Evolutionary conservation across 2,329 filamentous ascomycete species (phyloP).

Genomic region (Diplodia sapinea): DNA sequence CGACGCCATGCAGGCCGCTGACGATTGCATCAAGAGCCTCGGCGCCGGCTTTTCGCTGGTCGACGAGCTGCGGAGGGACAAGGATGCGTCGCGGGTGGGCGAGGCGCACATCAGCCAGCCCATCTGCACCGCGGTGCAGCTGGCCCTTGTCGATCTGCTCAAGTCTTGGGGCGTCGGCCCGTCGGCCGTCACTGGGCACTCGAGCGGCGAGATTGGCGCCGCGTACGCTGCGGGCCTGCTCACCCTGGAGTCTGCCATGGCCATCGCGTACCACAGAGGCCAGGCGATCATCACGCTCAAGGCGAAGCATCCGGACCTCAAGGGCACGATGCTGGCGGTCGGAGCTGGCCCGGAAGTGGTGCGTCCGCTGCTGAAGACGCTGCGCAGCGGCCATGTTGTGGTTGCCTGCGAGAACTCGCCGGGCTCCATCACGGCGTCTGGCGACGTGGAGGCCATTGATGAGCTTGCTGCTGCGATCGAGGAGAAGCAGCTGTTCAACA

Average conservation of each 20-base stretch:
- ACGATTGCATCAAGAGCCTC: slow-evolving; percentile 31
- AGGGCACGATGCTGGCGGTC: slow-evolving; percentile 29
- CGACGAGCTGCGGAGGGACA: slow-evolving; percentile 38
- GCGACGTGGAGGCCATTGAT: slow-evolving; percentile 47
- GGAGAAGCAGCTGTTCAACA: slow-evolving; percentile 47
- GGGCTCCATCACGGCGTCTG: slow-evolving; percentile 53
- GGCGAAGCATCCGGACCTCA: slow-evolving; percentile 12
- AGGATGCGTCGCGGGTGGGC: slow-evolving; percentile 35
- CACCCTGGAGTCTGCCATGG: slow-evolving; percentile 36
- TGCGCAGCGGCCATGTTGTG: slow-evolving; percentile 20
- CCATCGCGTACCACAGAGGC: slow-evolving; percentile 38
- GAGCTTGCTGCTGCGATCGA: slow-evolving; percentile 43
- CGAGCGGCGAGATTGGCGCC: slow-evolving; percentile 42
- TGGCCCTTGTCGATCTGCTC: slow-evolving; percentile 40
- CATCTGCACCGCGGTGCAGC: slow-evolving; percentile 39
- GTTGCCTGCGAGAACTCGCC: slow-evolving; percentile 50
- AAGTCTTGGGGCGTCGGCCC: slow-evolving; percentile 39
- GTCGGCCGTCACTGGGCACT: slow-evolving; percentile 40
- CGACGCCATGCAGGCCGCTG: background rate
- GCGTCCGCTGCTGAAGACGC: slow-evolving; percentile 16
- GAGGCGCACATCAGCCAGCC: slow-evolving; percentile 38
- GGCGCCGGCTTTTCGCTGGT: slow-evolving; percentile 34
- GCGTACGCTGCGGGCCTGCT: slow-evolving; percentile 38
- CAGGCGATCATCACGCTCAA: slow-evolving; percentile 24
- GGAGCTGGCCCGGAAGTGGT: slow-evolving; percentile 18